Base-by-base conservation (phyloP, 257 asterid species). In the Penstemon eatonii region DNA sequence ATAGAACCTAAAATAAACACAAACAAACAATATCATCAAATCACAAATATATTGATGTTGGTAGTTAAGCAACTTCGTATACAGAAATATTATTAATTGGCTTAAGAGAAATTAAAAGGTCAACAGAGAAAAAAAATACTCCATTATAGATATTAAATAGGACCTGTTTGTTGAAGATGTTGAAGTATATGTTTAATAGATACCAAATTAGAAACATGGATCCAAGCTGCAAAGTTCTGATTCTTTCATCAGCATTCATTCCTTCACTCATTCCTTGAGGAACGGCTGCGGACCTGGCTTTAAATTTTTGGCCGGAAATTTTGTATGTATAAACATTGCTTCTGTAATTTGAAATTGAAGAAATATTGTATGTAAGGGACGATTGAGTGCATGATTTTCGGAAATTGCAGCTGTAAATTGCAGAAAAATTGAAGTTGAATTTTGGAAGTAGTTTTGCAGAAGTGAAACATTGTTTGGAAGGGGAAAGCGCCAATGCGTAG, bases 131-230 rank as follows among this genome's bases (percentile, higher is more conserved):
- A 40, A 66, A 46, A 36, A 44, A n/a, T n/a, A n/a, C n/a, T n/a
- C n/a, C 3, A 41, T 4, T 25, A 2, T 25, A 25, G 33, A 25
- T 43, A 63, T 25, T 2, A 6, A 41, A 0, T 5, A 43, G 38
- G 60, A 87, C 96, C 91, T 92, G 98, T 75, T 92, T 89, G 70
- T 92, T 92, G 83, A 65, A 87, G 74, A 92, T 87, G 84, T 89
- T 92, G 96, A 85, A 92, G 83, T 73, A 87, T 41, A 89, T 89
- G 80, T 92, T 92, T 72, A 92, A 73, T 50, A 79, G 40, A 75
- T 89, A 92, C 98, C 96, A 92, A 38, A 80, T 57, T 33, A 58
- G 83, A 83, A 92, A 87, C 98, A 89, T 89, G 44, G 70, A 58
- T 13, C 89, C 96, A 63, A 92, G 89, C 85, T 81, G 86, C 68